These are phyloP conservation scores for Leccinellum luteum DNA, from an alignment of 768 basidiomycete genomes.

Conservation along the genomic window DNA sequence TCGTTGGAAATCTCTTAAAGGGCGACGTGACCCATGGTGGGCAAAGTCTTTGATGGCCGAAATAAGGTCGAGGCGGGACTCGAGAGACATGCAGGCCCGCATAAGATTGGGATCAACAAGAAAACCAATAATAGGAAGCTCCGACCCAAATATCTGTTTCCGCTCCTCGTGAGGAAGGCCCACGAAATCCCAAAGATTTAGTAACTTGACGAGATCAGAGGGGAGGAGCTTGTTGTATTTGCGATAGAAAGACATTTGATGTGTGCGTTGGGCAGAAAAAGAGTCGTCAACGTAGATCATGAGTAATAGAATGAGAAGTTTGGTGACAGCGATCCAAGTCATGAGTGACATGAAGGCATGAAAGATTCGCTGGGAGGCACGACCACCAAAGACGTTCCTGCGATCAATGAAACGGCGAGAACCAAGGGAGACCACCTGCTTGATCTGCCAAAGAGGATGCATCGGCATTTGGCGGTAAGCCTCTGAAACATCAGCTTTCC, in stretches of 20 bases:
- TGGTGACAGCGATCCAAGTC: constrained; percentile 27
- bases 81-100: constrained; percentile 11
- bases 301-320: constrained; percentile 10
- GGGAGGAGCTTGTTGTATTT: neutral
- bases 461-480: constrained; percentile 39
- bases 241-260: neutral
- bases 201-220: constrained; percentile 4
- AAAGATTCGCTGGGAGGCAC: constrained; percentile 24
- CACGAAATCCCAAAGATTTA: constrained; percentile 32
- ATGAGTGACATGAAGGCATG: constrained; percentile 34
- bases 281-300: constrained; percentile 31
- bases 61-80: constrained; percentile 17
- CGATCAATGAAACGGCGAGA: constrained; percentile 20
- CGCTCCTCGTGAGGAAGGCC: constrained; percentile 26
- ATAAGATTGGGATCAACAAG: constrained; percentile 21
- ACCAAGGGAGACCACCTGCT: constrained; percentile 32
- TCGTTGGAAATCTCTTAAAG: constrained; percentile 30
- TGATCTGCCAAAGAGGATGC: constrained; percentile 41
- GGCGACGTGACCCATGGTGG: neutral
- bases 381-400: constrained; percentile 24
- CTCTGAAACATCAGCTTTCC: constrained; percentile 38
- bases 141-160: constrained; percentile 25
- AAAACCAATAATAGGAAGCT: neutral
- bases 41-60: constrained; percentile 9
- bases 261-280: constrained; percentile 2